Base-by-base conservation (phyloP, 495 filamentous ascomycete species). In the Immersiella caudata region DNA sequence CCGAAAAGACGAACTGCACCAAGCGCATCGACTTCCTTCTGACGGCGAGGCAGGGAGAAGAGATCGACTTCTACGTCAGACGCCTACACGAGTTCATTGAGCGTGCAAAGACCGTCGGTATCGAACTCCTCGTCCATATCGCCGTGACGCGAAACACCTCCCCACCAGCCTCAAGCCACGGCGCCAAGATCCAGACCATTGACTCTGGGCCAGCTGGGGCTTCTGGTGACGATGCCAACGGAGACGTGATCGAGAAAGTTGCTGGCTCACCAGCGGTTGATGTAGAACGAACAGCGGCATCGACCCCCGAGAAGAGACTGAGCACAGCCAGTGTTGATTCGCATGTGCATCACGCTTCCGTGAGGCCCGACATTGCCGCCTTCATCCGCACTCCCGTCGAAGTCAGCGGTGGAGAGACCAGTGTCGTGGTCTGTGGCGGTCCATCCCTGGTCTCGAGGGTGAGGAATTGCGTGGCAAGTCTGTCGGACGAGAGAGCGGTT, bases 401-500 rank as follows among this genome's bases (percentile, higher is more conserved):
- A 78, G 84, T 83, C 20, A 92, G 93, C 0, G 82, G 83, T 20
- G 94, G 93, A 1, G 93, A 97, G 82, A 93, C 87, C 18, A 91
- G 89, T 0, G 90, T 97, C 0, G 90, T 92, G 0, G 92, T 92
- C 0, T 96, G 93, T 70, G 93, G 93, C 35, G 91, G 91, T 6
- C 78, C 78, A 25, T 88, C 88, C 0, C 71, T 97, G 62, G 86
- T 88, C 4, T 83, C 87, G 29, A 83, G 85, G 62, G 86, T 91
- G 1, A 82, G 92, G 49, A 87, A 85, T 29, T 87, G 81, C 59
- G 90, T 92, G 1, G 91, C 89, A 0, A 83, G 78, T 18, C 71
- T 97, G 56, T 91, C 90, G 67, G 91, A 97, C 78, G 94, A 97
- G 76, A 79, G 94, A 60, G 93, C 91, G 0, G 90, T 96, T 40